phyloP scores from a whole-genome alignment of 2,329 filamentous ascomycete genomes.

The Stagonosporopsis chrysanthemi region DNA sequence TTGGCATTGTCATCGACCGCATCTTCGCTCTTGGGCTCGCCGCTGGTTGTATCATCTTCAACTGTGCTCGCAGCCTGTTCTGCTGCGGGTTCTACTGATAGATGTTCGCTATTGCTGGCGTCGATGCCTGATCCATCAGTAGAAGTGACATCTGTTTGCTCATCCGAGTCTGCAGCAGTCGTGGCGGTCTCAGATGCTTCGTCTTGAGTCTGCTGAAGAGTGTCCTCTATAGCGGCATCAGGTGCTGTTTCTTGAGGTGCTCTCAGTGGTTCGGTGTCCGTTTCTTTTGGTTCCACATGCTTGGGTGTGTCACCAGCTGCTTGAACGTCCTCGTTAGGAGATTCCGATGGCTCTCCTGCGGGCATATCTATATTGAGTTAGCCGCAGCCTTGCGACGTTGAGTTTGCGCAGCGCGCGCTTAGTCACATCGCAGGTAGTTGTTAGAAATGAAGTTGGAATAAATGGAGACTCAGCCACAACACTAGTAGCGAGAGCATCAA shows the following conservation, averaged over 20 bases:
- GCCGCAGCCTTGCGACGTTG: conserved; percentile 12
- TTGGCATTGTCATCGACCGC: background rate
- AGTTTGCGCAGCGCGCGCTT: conserved; percentile 7
- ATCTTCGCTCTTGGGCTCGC: background rate
- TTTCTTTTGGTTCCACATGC: background rate
- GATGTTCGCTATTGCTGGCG: conserved; percentile 9
- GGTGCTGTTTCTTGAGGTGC: background rate
- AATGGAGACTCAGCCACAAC: background rate
- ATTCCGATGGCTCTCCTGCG: background rate
- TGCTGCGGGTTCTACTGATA: background rate
- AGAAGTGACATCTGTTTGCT: conserved; percentile 4
- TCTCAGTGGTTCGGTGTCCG: background rate
- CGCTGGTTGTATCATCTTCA: background rate
- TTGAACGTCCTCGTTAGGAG: background rate
- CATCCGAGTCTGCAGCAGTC: background rate
- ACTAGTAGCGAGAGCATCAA: conserved; percentile 8
- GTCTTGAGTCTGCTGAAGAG: background rate
- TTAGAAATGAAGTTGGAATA: background rate
- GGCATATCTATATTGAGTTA: conserved; percentile 8
- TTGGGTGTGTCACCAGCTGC: background rate
- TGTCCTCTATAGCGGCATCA: background rate
- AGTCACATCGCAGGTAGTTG: conserved; percentile 6
- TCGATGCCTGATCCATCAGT: conserved; percentile 8
- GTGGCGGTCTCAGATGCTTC: background rate
- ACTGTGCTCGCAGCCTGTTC: background rate